These are phyloP conservation scores for Prunus kanzakura DNA, from an alignment of 306 rosid genomes.

Conservation along the genomic window DNA sequence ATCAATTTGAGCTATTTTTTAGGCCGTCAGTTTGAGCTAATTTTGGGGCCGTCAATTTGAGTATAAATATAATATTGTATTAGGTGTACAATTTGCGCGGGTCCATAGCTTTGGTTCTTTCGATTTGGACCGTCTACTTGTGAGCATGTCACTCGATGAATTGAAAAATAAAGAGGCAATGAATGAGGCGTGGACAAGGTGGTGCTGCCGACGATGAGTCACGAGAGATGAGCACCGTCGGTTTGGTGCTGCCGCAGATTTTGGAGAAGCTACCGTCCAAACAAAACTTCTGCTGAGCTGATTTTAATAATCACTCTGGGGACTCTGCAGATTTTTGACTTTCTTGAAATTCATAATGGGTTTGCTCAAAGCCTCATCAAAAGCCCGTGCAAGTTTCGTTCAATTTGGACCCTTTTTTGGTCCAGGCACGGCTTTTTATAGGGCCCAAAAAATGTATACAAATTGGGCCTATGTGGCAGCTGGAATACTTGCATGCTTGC, in stretches of 20 bases:
- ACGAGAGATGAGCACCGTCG: background rate
- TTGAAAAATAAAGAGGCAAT: background rate
- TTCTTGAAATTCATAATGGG: too few species aligned
- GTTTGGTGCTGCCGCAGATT: background rate
- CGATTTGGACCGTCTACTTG: constrained; percentile 1
- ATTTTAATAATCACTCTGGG: background rate
- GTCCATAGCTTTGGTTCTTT: background rate
- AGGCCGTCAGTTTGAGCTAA: background rate
- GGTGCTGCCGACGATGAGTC: background rate
- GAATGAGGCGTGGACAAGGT: background rate
- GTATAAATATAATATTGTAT: background rate
- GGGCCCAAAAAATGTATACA: background rate
- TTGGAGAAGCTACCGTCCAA: background rate
- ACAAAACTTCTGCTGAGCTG: background rate
- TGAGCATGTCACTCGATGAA: background rate
- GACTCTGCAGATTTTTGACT: too few species aligned
- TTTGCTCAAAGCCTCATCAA: too few species aligned
- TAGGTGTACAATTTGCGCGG: background rate
- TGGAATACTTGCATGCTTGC: background rate
- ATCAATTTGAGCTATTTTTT: background rate
- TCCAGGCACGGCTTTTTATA: background rate
- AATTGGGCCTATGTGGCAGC: background rate
- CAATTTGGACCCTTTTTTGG: background rate
- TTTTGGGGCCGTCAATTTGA: too few species aligned
- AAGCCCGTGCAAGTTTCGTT: background rate